These are phyloP conservation scores for Trifolium subterraneum DNA, from an alignment of 306 rosid genomes.

Conservation along the genomic window DNA sequence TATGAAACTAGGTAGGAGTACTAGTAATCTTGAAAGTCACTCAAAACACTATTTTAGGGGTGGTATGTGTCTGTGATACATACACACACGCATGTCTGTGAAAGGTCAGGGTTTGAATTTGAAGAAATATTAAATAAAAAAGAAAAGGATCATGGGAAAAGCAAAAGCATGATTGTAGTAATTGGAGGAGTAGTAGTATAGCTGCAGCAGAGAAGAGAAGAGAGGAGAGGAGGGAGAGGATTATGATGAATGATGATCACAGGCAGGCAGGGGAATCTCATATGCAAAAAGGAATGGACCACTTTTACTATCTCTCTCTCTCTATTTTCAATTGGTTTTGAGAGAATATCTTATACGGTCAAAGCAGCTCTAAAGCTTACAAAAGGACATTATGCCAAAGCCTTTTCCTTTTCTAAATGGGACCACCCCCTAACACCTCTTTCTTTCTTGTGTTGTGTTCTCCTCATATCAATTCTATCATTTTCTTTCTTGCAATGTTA, in stretches of 20 bases:
- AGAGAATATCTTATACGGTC: conserved; percentile 76
- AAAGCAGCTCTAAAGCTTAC: conserved; percentile 78
- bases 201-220: background rate
- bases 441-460: no score
- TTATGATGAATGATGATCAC: background rate
- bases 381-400: conserved; percentile 58
- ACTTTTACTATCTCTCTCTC: conserved; percentile 53
- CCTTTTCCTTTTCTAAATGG: conserved; percentile 24
- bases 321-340: conserved; percentile 55
- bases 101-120: conserved; percentile 38
- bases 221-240: background rate
- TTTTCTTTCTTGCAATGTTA: no score
- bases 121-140: conserved; percentile 25
- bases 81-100: conserved; percentile 48
- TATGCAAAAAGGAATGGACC: conserved; percentile 60
- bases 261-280: conserved; percentile 58
- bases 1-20: background rate
- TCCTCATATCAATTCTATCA: background rate
- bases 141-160: conserved; percentile 63
- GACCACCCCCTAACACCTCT: conserved; percentile 51
- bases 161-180: conserved; percentile 60
- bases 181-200: background rate
- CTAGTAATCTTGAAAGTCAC: background rate
- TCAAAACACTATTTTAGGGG: background rate
- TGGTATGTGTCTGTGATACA: conserved; percentile 21